Base-by-base conservation (phyloP, 2,329 filamentous ascomycete genomes). In the Colletotrichum sansevieriae region DNA sequence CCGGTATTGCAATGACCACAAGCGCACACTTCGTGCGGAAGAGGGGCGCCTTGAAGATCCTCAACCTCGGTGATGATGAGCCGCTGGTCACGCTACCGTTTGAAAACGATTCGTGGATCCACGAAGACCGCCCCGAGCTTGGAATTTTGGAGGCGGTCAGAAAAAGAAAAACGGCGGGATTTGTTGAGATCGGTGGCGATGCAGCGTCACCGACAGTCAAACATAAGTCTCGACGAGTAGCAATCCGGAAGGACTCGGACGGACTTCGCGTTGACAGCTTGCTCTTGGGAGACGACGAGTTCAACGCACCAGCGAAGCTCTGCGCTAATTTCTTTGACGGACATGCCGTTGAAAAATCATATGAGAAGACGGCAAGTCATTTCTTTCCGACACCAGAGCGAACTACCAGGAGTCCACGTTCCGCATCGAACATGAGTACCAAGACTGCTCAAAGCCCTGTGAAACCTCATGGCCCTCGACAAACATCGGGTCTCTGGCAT, bases 281-380 rank as follows among this genome's bases (percentile, higher is more conserved):
- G 15, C 51, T 72, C 6, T 25, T 68, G 5, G 46, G 41, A 11
- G 65, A 51, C 3, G 55, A 58, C 3, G 69, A 71, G 2, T n/a
- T 8, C 18, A 33, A 63, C 9, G 58, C 74, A 2, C 76, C 77
- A 2, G 72, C 72, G 4, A 76, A 65, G 25, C 70, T 81, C 2
- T 61, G 81, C 2, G 71, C 71, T 1, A 73, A 70, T 12, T 81
- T 79, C 35, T 75, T 81, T 63, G 69, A 78, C 10, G 71, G 81
- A 6, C 74, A 75, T 8, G 72, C 70, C n/a, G 65, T 73, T 0
- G 79, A 79, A 37, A 74, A 64, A n/a, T 49, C 46, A 4, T 8
- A 25, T 3, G 12, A 9, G 13, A 69, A 20, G 8, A 56, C 15
- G 2, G 46, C n/a, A 2, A 39, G 35, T 9, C 37, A 37, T 8